Base-by-base conservation (phyloP, 768 basidiomycete species). In the Xerocomellus amylosporus region DNA sequence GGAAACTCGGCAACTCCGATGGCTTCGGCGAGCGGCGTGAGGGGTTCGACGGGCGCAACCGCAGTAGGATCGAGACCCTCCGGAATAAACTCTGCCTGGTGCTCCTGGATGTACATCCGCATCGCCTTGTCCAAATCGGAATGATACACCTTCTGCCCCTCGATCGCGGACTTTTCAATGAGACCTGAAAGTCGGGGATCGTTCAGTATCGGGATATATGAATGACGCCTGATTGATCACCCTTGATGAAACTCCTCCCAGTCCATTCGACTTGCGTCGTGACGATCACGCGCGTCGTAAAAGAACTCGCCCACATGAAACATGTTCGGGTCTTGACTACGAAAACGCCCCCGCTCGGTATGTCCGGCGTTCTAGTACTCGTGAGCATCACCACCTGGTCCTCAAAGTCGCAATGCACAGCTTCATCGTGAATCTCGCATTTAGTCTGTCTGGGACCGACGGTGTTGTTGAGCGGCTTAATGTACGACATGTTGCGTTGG, bases 231-330 rank as follows among this genome's bases (percentile, higher is more conserved):
- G 40, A 6, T 36, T 37, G 12, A 56, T 59, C 53, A 93, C 94
- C 88, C 73, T 91, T 96, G 71, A 99, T 94, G 73, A 98, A 98
- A 73, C 92, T 95, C 62, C 93, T 81, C 41, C 95, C 95, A 0
- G 91, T 92, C 94, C 96, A 99, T 56, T 98, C 95, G 2, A 98
- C 91, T 58, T 88, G 83, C 5, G 90, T 93, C 39, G 92, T 94
- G 4, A 98, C 91, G 12, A 94, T 59, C 14, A 99, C 84, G 54
- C 80, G 84, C 7, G 89, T 88, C 22, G 86, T 81, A 48, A 88
- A 79, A 4, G 80, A 74, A 48, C 88, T 87, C 12, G 93, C 94
- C 94, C 94, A 99, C 78, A 84, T 98, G 44, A 98, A 78, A 67
- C 96, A 98, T 13, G 95, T 97, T 62, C 86, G 75, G 15, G 96